These are phyloP conservation scores for Fusarium avenaceum DNA, from an alignment of 2,329 filamentous ascomycete species.

Conservation along the genomic window DNA sequence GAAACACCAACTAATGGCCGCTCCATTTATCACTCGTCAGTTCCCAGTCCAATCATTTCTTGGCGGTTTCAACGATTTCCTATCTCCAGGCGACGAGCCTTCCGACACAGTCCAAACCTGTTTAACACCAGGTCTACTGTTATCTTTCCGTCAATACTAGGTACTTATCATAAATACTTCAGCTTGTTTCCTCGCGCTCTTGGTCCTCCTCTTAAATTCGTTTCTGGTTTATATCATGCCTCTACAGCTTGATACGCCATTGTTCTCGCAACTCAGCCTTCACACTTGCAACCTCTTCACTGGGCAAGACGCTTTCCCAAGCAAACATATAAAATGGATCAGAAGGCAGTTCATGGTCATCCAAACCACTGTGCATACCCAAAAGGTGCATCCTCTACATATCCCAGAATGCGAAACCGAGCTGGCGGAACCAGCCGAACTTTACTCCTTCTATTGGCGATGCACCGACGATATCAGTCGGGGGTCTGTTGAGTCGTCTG, in stretches of 20 bases:
- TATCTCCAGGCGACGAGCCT: too few species aligned
- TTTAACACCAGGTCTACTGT: too few species aligned
- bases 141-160: too few species aligned
- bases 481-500: background rate
- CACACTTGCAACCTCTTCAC: slow-evolving; percentile 5
- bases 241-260: background rate
- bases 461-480: background rate
- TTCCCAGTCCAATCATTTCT: too few species aligned
- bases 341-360: background rate
- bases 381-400: slow-evolving; percentile 29
- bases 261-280: slow-evolving; percentile 12
- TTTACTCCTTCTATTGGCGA: slow-evolving; percentile 26
- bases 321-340: slow-evolving; percentile 7
- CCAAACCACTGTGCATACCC: slow-evolving; percentile 8
- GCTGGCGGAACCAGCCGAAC: slow-evolving; percentile 36
- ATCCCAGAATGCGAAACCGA: slow-evolving; percentile 42
- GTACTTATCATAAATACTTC: too few species aligned
- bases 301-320: slow-evolving; percentile 27
- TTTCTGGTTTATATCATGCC: background rate
- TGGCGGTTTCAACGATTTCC: too few species aligned
- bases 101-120: too few species aligned
- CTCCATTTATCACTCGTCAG: too few species aligned
- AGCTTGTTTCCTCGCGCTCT: too few species aligned
- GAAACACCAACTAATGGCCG: too few species aligned
- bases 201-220: background rate